phyloP scores from a whole-genome alignment of 257 asterid genomes.

The Penstemon barbatus region DNA sequence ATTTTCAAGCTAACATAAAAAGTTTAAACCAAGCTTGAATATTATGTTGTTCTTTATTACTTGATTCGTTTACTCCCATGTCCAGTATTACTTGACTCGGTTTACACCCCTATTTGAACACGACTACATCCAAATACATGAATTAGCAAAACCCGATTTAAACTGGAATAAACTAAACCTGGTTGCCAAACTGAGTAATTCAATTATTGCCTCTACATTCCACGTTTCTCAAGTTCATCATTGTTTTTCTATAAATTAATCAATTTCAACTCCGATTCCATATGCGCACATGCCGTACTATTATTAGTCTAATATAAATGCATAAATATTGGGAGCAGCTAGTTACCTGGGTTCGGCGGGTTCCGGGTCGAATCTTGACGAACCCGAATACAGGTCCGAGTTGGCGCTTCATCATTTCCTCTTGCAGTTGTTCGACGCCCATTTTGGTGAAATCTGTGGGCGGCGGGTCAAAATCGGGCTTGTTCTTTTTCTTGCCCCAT shows the following conservation, averaged over 20 bases:
- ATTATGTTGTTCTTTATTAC: no score
- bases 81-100: no score
- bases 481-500: slow-evolving; percentile 69
- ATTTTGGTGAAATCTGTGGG: slow-evolving; percentile 54
- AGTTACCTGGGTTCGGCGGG: slow-evolving; percentile 62
- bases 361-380: slow-evolving; percentile 80
- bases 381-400: slow-evolving; percentile 87
- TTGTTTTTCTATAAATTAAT: slow-evolving; percentile 8
- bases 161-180: background rate
- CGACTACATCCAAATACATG: no score
- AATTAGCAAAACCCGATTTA: background rate
- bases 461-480: slow-evolving; percentile 73
- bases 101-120: no score
- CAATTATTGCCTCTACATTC: slow-evolving; percentile 27
- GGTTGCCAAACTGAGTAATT: no score
- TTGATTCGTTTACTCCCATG: no score
- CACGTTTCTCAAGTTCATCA: slow-evolving; percentile 30
- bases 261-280: slow-evolving; percentile 20
- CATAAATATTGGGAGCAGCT: background rate
- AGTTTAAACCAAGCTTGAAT: no score
- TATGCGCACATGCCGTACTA: slow-evolving; percentile 14
- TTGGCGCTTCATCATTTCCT: slow-evolving; percentile 69
- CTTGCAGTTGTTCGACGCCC: slow-evolving; percentile 57
- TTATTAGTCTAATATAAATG: background rate
- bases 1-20: no score